These are phyloP conservation scores for Hippophae rhamnoides DNA, from an alignment of 306 rosid species.

Conservation along the genomic window DNA sequence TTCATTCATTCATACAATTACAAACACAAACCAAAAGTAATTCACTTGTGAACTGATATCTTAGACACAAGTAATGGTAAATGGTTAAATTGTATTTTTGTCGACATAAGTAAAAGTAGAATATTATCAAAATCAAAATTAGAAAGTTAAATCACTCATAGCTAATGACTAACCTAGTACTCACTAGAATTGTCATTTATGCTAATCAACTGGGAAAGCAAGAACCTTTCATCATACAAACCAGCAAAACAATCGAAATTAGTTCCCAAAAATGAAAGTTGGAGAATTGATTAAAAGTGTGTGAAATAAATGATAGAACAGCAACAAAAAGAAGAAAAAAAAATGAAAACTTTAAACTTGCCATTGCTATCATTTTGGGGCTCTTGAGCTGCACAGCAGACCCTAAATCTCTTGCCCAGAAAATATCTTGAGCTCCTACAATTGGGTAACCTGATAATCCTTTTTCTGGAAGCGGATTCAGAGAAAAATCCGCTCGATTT, in stretches of 20 bases:
- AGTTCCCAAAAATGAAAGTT: too few species aligned
- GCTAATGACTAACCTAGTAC: background rate
- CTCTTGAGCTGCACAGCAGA: constrained; percentile 54
- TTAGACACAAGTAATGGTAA: too few species aligned
- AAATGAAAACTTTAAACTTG: constrained; percentile 19
- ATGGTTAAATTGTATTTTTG: too few species aligned
- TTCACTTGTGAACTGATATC: too few species aligned
- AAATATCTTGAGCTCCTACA: constrained; percentile 19
- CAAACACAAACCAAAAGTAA: too few species aligned
- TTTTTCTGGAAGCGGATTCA: constrained; percentile 24
- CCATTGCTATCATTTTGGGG: constrained; percentile 60
- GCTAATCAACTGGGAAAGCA: constrained; percentile 4
- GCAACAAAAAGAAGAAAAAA: background rate
- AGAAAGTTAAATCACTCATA: too few species aligned
- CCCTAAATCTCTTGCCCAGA: constrained; percentile 24
- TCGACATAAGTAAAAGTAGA: too few species aligned
- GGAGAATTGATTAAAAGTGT: background rate
- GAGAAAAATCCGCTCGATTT: constrained; percentile 33
- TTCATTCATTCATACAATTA: too few species aligned
- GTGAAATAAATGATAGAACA: background rate
- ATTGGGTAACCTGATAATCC: constrained; percentile 28
- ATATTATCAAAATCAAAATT: too few species aligned
- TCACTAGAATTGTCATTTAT: background rate
- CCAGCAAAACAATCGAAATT: background rate
- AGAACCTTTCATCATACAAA: background rate